phyloP scores from a whole-genome alignment of 108 stramenopile genomes.

The Thalassiosira profunda region DNA sequence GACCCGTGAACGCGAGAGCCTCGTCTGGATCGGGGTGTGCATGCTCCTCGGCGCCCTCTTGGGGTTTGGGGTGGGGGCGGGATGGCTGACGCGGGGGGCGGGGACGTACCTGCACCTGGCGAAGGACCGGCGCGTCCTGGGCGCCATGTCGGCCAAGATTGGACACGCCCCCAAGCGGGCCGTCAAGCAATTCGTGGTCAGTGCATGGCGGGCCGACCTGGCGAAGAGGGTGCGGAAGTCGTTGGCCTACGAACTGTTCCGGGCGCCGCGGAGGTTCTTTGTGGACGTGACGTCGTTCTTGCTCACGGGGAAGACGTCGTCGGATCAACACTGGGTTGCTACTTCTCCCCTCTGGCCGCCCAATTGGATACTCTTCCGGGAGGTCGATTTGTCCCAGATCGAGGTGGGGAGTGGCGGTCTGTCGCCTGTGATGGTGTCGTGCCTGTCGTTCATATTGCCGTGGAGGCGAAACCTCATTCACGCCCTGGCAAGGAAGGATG shows the following conservation, averaged over 20 bases:
- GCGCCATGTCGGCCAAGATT: neutral
- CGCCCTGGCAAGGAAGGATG: constrained; percentile 10
- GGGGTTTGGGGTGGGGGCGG: constrained; percentile 69
- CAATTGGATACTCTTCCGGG: constrained; percentile 25
- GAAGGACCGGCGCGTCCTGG: neutral
- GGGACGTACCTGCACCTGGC: constrained; percentile 20
- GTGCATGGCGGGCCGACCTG: constrained; percentile 57
- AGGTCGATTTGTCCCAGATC: constrained; percentile 22
- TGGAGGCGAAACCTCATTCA: constrained; percentile 25
- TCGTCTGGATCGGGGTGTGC: constrained; percentile 61
- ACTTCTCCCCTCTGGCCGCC: constrained; percentile 33
- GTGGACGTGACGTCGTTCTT: neutral
- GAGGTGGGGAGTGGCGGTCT: constrained; percentile 7
- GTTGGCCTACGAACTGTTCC: constrained; percentile 28
- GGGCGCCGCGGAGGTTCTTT: constrained; percentile 3
- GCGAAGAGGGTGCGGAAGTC: constrained; percentile 47
- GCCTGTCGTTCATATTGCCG: constrained; percentile 31
- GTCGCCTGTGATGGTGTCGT: constrained; percentile 16
- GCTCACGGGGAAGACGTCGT: neutral
- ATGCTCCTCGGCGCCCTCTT: constrained; percentile 54
- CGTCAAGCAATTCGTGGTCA: constrained; percentile 11
- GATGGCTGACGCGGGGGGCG: constrained; percentile 55
- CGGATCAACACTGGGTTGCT: neutral
- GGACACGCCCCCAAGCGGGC: neutral
- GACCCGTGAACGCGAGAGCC: constrained; percentile 54